Evolutionary conservation across 1,284 basidiomycete species (phyloP).

Genomic region (Coniferiporia weirii): DNA sequence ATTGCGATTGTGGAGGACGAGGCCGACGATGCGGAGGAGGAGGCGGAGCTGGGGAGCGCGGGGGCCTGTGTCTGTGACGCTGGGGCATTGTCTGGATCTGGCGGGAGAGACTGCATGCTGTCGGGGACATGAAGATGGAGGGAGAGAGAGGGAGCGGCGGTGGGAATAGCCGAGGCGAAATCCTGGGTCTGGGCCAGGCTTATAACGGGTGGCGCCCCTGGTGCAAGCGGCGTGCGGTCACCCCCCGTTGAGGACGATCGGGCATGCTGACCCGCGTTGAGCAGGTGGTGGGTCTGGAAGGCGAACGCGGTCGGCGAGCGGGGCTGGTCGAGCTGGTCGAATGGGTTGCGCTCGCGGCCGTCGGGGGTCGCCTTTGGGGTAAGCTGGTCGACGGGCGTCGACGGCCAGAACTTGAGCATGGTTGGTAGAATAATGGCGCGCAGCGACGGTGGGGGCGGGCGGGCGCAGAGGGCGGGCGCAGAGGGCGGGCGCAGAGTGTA

Average conservation of each 20-base stretch:
- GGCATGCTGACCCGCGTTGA: conserved; percentile 29
- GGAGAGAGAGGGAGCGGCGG: conserved; percentile 47
- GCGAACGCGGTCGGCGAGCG: conserved; percentile 20
- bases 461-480: conserved; percentile 21
- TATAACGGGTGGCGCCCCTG: conserved; percentile 27
- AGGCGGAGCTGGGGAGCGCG: conserved; percentile 29
- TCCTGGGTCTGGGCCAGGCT: conserved; percentile 34
- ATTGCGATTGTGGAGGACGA: conserved; percentile 24
- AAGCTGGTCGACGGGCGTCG: conserved; percentile 56
- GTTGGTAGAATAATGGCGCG: conserved; percentile 18
- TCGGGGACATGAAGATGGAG: conserved; percentile 70
- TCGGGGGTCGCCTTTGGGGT: conserved; percentile 60
- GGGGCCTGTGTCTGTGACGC: conserved; percentile 39
- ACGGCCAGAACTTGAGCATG: conserved; percentile 69
- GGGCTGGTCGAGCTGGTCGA: conserved; percentile 43
- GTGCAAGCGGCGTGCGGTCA: conserved; percentile 13
- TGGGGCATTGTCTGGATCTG: conserved; percentile 38
- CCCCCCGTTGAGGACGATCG: conserved; percentile 23
- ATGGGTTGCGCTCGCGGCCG: conserved; percentile 64
- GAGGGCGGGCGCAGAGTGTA: conserved; percentile 19
- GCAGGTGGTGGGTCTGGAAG: conserved; percentile 36
- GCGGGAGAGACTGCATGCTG: conserved; percentile 60
- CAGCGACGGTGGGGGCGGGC: too few relatives aligned
- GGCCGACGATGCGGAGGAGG: conserved; percentile 27
- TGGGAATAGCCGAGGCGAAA: conserved; percentile 57